Evolutionary conservation across 202 grass and related monocot genomes (phyloP).

Genomic region (Zoysia matrella): DNA sequence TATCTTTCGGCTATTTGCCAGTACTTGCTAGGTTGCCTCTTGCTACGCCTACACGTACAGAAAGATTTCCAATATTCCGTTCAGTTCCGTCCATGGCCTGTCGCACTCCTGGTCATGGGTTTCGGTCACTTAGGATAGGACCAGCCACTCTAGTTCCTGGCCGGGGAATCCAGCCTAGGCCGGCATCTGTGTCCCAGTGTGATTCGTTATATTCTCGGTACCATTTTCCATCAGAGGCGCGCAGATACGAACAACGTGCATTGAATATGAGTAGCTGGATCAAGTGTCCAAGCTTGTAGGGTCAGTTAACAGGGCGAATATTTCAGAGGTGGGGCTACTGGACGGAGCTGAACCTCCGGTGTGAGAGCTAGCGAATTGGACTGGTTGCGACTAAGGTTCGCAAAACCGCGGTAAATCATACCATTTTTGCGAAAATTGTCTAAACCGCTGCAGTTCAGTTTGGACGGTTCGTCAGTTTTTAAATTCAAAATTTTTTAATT

Average conservation of each 20-base stretch:
- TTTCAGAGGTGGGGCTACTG: slow-evolving; percentile 21
- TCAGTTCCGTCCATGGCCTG: slow-evolving; percentile 31
- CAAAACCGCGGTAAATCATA: no score
- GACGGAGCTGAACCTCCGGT: background rate
- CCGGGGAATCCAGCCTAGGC: slow-evolving; percentile 31
- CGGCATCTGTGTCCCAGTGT: slow-evolving; percentile 23
- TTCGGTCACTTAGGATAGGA: slow-evolving; percentile 59
- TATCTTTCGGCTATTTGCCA: slow-evolving; percentile 10
- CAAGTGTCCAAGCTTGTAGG: slow-evolving; percentile 5
- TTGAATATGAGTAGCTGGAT: slow-evolving; percentile 4
- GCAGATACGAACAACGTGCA: slow-evolving; percentile 33
- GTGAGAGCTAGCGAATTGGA: background rate
- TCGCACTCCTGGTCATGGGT: slow-evolving; percentile 52
- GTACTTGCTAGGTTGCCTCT: slow-evolving; percentile 35
- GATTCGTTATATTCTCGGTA: slow-evolving; percentile 47
- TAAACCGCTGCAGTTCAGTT: no score
- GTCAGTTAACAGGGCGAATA: slow-evolving; percentile 15
- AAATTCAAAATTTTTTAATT: no score
- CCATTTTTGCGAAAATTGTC: no score
- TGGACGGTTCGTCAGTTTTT: no score
- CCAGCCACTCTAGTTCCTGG: slow-evolving; percentile 48
- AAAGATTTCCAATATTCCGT: slow-evolving; percentile 41
- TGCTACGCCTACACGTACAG: slow-evolving; percentile 42
- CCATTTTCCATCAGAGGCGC: slow-evolving; percentile 20
- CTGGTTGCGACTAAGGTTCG: no score